phyloP scores from a whole-genome alignment of 768 basidiomycete genomes.

The Fistulinella prunicolor region DNA sequence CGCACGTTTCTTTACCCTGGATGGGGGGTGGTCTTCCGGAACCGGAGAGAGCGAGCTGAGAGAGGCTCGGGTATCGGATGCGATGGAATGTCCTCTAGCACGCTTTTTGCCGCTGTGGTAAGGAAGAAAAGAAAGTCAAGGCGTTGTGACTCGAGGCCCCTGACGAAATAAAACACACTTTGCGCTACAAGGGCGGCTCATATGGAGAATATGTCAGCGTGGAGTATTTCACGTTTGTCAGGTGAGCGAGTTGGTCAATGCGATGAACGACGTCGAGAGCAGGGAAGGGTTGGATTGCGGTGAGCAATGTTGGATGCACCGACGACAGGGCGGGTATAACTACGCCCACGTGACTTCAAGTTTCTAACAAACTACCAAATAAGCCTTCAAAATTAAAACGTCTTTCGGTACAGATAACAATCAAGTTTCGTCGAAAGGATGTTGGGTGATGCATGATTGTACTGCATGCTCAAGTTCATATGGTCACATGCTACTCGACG shows the following conservation, averaged over 20 bases:
- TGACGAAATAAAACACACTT: constrained; percentile 25
- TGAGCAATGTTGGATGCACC: constrained; percentile 16
- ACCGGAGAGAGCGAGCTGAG: constrained; percentile 37
- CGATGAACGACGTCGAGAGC: constrained; percentile 9
- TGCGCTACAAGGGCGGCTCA: constrained; percentile 11
- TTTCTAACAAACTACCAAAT: too few relatives aligned
- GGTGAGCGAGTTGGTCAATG: not conserved
- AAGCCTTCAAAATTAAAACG: too few relatives aligned
- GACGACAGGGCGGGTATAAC: too few relatives aligned
- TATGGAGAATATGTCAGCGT: constrained; percentile 1
- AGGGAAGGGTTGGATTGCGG: constrained; percentile 10
- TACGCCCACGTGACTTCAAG: too few relatives aligned
- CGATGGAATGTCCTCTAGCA: too few relatives aligned
- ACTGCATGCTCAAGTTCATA: too few relatives aligned
- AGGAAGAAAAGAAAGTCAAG: too few relatives aligned
- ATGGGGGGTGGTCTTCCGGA: constrained; percentile 26
- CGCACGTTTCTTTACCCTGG: constrained; percentile 53
- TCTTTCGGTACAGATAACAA: too few relatives aligned
- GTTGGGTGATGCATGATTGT: too few relatives aligned
- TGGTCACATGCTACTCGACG: too few relatives aligned
- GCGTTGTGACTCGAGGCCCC: not conserved
- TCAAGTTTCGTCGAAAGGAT: too few relatives aligned
- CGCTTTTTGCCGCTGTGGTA: constrained; percentile 49
- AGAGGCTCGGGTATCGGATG: constrained; percentile 21
- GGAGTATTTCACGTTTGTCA: not conserved